A percentile compares a stretch with the other conserved stretches of the same genome.
phyloP scores from a whole-genome alignment of 257 asterid species.

The Coffea canephora region DNA sequence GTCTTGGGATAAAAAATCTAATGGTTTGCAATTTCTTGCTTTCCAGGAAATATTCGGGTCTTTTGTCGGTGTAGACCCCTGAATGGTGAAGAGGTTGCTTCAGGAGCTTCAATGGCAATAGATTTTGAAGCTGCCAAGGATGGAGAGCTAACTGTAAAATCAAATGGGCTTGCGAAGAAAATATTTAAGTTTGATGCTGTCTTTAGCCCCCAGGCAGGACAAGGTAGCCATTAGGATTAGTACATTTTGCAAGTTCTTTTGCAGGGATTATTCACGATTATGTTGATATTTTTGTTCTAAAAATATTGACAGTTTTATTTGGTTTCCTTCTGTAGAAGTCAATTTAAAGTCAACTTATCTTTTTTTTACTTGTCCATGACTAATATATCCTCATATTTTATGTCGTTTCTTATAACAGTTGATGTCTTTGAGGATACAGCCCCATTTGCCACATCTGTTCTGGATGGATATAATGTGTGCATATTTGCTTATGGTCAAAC shows the following conservation, averaged over 20 bases:
- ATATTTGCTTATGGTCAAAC: slow-evolving; percentile 98
- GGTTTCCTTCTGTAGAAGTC: no score
- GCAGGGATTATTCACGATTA: background rate
- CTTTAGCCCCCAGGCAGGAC: slow-evolving; percentile 77
- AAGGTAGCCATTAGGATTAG: slow-evolving; percentile 43
- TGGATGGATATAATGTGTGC: slow-evolving; percentile 91
- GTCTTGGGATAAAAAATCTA: slow-evolving; percentile 7
- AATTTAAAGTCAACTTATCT: no score
- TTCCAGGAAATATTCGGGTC: slow-evolving; percentile 89
- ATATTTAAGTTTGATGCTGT: slow-evolving; percentile 77
- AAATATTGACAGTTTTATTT: no score
- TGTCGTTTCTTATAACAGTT: slow-evolving; percentile 40
- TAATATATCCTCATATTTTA: slow-evolving; percentile 1
- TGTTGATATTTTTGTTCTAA: no score
- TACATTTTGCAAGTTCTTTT: background rate
- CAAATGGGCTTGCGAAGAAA: slow-evolving; percentile 63
- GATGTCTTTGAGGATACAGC: slow-evolving; percentile 90
- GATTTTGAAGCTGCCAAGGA: slow-evolving; percentile 87
- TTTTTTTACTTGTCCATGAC: background rate
- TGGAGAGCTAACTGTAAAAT: slow-evolving; percentile 71
- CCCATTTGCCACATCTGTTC: slow-evolving; percentile 81
- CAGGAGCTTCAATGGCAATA: slow-evolving; percentile 60
- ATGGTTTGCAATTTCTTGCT: slow-evolving; percentile 11
- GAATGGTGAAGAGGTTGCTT: slow-evolving; percentile 62
- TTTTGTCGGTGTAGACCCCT: slow-evolving; percentile 97